A percentile compares a stretch with the other conserved stretches of the same genome.
These are phyloP conservation scores for Colletotrichum sidae DNA, from an alignment of 2,329 filamentous ascomycete genomes.

Conservation along the genomic window DNA sequence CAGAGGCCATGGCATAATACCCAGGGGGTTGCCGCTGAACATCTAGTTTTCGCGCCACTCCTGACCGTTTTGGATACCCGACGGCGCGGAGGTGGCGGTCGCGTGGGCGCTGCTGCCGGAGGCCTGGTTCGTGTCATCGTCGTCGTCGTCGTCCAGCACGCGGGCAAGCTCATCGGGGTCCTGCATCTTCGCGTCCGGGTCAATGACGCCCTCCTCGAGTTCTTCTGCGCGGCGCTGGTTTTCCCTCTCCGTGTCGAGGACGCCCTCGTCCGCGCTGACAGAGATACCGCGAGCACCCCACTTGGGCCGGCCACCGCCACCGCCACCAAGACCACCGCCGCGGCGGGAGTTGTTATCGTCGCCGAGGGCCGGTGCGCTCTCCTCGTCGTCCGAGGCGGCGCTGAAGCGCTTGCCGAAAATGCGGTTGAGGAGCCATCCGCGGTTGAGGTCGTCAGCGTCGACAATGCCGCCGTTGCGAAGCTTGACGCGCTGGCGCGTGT, in stretches of 20 bases:
- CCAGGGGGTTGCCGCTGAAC: background rate
- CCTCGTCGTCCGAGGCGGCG: constrained; percentile 68
- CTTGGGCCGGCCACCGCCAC: constrained; percentile 56
- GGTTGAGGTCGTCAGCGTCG: constrained; percentile 87
- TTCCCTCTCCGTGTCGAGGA: constrained; percentile 63
- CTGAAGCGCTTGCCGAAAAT: constrained; percentile 75
- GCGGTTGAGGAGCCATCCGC: constrained; percentile 84
- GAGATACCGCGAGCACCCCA: constrained; percentile 76
- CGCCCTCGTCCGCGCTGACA: constrained; percentile 73
- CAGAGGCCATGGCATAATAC: background rate
- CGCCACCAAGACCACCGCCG: constrained; percentile 35
- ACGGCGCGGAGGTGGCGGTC: constrained; percentile 44
- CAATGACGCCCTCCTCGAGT: constrained; percentile 56
- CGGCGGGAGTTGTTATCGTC: constrained; percentile 42
- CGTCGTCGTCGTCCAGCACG: constrained; percentile 69
- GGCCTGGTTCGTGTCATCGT: constrained; percentile 54
- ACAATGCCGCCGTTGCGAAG: constrained; percentile 88
- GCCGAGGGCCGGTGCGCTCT: constrained; percentile 64
- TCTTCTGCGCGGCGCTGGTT: constrained; percentile 54
- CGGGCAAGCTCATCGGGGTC: constrained; percentile 74
- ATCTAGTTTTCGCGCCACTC: constrained; percentile 55
- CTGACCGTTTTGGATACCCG: constrained; percentile 57
- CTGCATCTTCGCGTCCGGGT: constrained; percentile 74
- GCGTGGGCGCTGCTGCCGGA: constrained; percentile 36
- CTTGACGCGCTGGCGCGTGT: constrained; percentile 92